A percentile compares a stretch with the other conserved stretches of the same genome.
Conservation (phyloP, 305 asterid species). For the Ajuga reptans region DNA sequence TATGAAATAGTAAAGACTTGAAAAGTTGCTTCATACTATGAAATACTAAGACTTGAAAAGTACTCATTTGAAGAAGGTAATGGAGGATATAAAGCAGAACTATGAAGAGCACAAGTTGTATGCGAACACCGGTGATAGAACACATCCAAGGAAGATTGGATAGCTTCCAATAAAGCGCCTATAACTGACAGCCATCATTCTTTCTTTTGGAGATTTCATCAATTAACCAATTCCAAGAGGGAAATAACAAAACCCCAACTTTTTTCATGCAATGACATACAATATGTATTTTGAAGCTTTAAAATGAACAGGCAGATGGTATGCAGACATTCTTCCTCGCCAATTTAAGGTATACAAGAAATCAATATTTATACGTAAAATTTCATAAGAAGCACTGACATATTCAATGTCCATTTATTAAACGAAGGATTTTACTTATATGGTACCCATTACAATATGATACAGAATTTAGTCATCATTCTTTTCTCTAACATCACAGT, state of each 20-base stretch:
- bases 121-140: background rate
- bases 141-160: background rate
- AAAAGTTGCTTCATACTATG: no score
- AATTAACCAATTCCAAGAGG: background rate
- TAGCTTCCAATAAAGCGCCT: background rate
- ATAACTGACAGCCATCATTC: background rate
- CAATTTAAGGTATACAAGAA: background rate
- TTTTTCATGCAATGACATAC: background rate
- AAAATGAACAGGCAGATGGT: background rate
- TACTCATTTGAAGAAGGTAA: background rate
- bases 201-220: background rate
- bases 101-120: background rate
- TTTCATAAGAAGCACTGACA: background rate
- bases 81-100: background rate
- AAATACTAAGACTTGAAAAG: no score
- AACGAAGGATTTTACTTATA: background rate
- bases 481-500: background rate
- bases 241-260: background rate
- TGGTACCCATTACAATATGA: background rate
- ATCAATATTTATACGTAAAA: background rate
- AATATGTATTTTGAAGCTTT: background rate
- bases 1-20: background rate
- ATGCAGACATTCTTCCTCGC: background rate
- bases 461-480: background rate
- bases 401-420: background rate